phyloP scores from a whole-genome alignment of 306 rosid genomes.

The Rosa multiflora region DNA sequence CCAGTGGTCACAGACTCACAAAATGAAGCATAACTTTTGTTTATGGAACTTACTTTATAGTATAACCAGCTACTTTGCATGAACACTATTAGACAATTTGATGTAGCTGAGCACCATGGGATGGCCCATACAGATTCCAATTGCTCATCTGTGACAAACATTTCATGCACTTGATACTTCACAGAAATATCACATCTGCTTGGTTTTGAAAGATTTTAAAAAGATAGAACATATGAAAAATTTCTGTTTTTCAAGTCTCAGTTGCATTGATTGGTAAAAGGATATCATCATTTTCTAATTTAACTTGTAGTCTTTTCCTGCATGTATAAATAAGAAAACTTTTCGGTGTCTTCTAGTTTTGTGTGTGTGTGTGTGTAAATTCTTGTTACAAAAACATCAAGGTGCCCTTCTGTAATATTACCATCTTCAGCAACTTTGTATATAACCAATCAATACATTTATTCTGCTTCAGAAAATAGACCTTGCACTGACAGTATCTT shows the following conservation, averaged over 20 bases:
- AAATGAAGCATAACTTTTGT: not conserved
- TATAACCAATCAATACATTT: not conserved
- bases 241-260: not conserved
- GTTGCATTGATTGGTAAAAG: not conserved
- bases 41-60: not conserved
- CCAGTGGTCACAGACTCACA: conserved; percentile 13
- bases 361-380: not conserved
- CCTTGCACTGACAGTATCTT: conserved; percentile 36
- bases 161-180: not conserved
- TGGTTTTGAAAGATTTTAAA: not conserved
- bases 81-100: not conserved
- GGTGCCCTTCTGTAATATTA: not conserved
- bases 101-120: not conserved
- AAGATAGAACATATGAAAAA: not conserved
- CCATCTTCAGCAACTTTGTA: not conserved
- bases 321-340: not conserved
- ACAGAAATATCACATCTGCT: not conserved
- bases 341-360: not conserved
- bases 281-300: not conserved
- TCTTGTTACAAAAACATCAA: not conserved
- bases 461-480: not conserved
- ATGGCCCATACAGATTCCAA: not conserved
- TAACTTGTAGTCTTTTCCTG: not conserved
- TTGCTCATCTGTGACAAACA: not conserved
- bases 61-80: not conserved